Evolutionary conservation across 768 basidiomycete genomes (phyloP).

Genomic region (Boletellus sp.): DNA sequence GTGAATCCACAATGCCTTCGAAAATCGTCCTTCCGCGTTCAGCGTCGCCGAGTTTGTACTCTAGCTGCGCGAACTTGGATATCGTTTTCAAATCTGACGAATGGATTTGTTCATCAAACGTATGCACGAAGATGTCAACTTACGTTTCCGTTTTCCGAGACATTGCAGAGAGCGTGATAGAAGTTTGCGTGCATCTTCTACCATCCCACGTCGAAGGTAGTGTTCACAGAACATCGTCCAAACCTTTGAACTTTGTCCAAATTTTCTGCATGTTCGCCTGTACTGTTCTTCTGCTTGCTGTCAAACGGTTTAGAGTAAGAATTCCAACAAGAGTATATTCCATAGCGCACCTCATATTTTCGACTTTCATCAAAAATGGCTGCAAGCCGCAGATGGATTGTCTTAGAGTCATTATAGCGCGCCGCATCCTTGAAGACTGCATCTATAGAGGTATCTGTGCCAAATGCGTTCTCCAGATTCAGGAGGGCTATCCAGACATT

Average conservation of each 20-base stretch:
- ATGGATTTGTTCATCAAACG: background rate
- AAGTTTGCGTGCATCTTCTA: slow-evolving; percentile 81
- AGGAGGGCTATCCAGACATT: slow-evolving; percentile 97
- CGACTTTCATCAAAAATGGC: slow-evolving; percentile 80
- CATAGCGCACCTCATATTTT: slow-evolving; percentile 62
- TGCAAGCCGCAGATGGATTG: slow-evolving; percentile 80
- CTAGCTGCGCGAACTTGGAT: slow-evolving; percentile 89
- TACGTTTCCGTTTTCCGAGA: slow-evolving; percentile 91
- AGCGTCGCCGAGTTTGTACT: slow-evolving; percentile 90
- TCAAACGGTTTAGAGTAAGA: background rate
- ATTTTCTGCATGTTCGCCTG: slow-evolving; percentile 89
- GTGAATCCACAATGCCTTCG: slow-evolving; percentile 93
- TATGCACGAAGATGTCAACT: slow-evolving; percentile 28
- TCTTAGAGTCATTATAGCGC: slow-evolving; percentile 89
- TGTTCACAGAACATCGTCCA: slow-evolving; percentile 90
- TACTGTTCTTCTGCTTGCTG: slow-evolving; percentile 94
- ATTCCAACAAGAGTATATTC: slow-evolving; percentile 2
- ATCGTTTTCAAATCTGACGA: slow-evolving; percentile 87
- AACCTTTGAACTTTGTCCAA: slow-evolving; percentile 86
- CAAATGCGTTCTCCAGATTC: slow-evolving; percentile 92
- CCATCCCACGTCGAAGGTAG: slow-evolving; percentile 66
- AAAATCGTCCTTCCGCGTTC: slow-evolving; percentile 96
- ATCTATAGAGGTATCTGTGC: slow-evolving; percentile 77
- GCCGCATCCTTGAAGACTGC: slow-evolving; percentile 86
- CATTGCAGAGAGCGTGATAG: slow-evolving; percentile 86